Evolutionary conservation across 2,329 filamentous ascomycete genomes (phyloP), one percentile per base, ranked within the genome.

Genomic region (Xylariales sp.): DNA sequence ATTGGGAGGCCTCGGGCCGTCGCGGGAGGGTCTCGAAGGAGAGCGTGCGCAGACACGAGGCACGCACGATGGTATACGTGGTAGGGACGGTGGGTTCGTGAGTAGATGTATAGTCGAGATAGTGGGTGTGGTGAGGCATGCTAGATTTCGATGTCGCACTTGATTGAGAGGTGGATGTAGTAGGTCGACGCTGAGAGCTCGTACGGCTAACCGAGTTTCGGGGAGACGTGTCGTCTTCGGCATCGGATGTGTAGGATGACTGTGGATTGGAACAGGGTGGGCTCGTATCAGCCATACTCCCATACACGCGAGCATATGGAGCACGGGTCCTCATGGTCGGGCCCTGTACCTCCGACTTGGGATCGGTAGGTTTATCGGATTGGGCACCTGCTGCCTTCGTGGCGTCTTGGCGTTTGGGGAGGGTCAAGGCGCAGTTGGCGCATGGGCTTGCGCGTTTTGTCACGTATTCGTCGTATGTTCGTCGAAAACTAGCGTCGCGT

Each of bases 21-120:
- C 87, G 86, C 0, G 89, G 89, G 0, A 91, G 82, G 0, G 88
- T 90, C 75, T 91, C 89, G 70, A 90, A 88, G 1, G 89, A 91
- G 9, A 91, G 83, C 0, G 89, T 90, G 41, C 89, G 86, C 53
- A 91, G 80, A 72, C 89, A 91, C 0, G 89, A 90, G 55, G 89
- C 87, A 56, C 89, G 87, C 58, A 91, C 83, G 48, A 89, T 85
- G n/a, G 88, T 88, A 78, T 90, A 91, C 7, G 88, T 90, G n/a
- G 83, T 81, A 14, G 88, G 83, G 1, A 85, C 81, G 3, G 88
- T 81, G 3, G 89, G 88, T 69, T 91, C 89, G 75, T 91, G 89
- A 4, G 88, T 90, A 1, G 89, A 91, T 4, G 89, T 91, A 75
- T 91, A 91, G 75, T 90, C 87, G 57, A 91, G 81, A 72, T 87